These are phyloP conservation scores for Boletellus dicymbophilus DNA, from an alignment of 1,284 basidiomycete species.

Conservation along the genomic window DNA sequence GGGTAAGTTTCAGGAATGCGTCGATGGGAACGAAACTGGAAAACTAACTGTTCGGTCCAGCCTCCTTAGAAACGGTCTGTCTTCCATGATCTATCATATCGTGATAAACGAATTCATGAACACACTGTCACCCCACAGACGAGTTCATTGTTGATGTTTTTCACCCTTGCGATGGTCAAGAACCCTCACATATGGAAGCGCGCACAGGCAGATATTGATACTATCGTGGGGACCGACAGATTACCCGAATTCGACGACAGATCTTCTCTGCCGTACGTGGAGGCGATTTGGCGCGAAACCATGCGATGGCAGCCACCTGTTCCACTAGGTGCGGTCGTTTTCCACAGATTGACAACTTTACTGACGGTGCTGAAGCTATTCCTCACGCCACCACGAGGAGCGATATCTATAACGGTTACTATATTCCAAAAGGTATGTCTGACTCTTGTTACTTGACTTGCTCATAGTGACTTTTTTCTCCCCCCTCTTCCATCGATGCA, in stretches of 20 bases:
- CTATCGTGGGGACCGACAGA: conserved; percentile 33
- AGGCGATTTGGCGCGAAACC: conserved; percentile 40
- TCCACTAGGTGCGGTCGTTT: conserved; percentile 13
- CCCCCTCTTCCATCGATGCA: no score
- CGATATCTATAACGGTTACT: conserved; percentile 17
- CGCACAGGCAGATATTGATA: conserved; percentile 42
- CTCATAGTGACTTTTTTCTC: not conserved
- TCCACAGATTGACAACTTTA: not conserved
- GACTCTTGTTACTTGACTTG: not conserved
- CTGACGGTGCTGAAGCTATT: conserved; percentile 10
- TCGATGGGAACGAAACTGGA: no score
- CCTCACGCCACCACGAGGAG: conserved; percentile 13
- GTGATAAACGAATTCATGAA: not conserved
- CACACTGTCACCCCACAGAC: conserved; percentile 10
- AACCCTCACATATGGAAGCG: conserved; percentile 32
- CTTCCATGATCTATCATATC: no score
- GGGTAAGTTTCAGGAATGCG: no score
- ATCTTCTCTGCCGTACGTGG: conserved; percentile 37
- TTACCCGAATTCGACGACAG: conserved; percentile 42
- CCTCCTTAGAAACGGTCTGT: conserved; percentile 14
- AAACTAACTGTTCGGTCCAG: no score
- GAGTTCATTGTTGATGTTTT: conserved; percentile 13
- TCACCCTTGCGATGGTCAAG: conserved; percentile 36
- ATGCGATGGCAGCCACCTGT: conserved; percentile 22
- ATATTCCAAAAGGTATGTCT: conserved; percentile 21